A percentile compares a stretch with the other conserved stretches of the same genome.
phyloP scores from a whole-genome alignment of 768 basidiomycete species.

The Lentinula lateritia region DNA sequence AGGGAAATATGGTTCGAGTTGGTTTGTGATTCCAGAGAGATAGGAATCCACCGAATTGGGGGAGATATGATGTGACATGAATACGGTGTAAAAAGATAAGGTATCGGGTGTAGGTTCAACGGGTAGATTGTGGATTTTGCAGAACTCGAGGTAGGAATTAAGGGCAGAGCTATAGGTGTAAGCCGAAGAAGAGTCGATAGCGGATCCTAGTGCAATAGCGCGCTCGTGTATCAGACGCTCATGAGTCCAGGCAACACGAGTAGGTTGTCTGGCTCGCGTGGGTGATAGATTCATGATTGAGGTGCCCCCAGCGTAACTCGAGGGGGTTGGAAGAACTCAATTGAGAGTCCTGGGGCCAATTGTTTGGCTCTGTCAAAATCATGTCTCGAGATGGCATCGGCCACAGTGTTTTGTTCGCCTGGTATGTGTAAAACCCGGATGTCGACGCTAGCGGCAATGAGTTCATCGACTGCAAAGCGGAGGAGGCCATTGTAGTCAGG shows the following conservation, averaged over 20 bases:
- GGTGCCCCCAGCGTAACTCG: constrained; percentile 20
- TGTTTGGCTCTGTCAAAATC: constrained; percentile 1
- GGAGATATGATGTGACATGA: constrained; percentile 28
- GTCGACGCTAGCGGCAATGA: constrained; percentile 10
- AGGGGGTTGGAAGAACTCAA: constrained; percentile 19
- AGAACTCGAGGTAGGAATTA: constrained; percentile 28
- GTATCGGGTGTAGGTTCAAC: constrained; percentile 28
- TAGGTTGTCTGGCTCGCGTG: constrained; percentile 23
- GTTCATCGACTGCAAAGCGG: constrained; percentile 14
- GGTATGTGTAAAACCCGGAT: constrained; percentile 18
- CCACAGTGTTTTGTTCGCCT: constrained; percentile 16
- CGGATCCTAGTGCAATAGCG: constrained; percentile 17
- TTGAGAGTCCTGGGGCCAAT: neutral
- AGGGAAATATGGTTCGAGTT: constrained; percentile 29
- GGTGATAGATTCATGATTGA: constrained; percentile 13
- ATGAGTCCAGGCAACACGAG: constrained; percentile 24
- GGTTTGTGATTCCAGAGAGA: constrained; percentile 33
- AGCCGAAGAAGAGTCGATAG: constrained; percentile 16
- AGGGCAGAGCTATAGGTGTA: constrained; percentile 22
- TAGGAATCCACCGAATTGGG: constrained; percentile 29
- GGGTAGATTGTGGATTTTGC: constrained; percentile 19
- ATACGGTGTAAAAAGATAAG: constrained; percentile 28
- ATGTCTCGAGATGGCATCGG: constrained; percentile 21
- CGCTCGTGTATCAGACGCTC: constrained; percentile 25
- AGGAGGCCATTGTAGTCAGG: constrained; percentile 22